A percentile compares a stretch with the other conserved stretches of the same genome.
phyloP scores from a whole-genome alignment of 192 early-diverging fungal genomes.

The Coemansia sp. region DNA sequence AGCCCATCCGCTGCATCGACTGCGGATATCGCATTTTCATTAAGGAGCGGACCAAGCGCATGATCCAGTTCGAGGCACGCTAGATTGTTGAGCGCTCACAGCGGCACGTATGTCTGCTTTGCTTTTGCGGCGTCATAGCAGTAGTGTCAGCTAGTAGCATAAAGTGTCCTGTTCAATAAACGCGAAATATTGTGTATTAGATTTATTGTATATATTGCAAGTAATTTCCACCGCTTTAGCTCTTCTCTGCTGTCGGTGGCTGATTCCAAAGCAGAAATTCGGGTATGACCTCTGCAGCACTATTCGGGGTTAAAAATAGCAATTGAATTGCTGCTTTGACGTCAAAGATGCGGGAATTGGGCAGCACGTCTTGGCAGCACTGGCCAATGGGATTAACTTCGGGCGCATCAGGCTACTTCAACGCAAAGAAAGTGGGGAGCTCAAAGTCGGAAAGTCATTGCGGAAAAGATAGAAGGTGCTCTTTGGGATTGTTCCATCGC shows the following conservation, averaged over 20 bases:
- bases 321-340: neutral
- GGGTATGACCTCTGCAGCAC: neutral
- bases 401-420: neutral
- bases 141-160: neutral
- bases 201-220: neutral
- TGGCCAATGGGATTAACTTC: neutral
- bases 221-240: neutral
- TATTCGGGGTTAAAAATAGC: neutral
- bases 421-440: neutral
- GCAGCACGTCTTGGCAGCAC: neutral
- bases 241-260: neutral
- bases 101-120: neutral
- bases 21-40: conserved; percentile 97
- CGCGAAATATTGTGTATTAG: neutral
- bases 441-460: neutral
- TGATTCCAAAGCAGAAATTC: neutral
- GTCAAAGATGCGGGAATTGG: neutral
- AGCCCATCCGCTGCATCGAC: conserved; percentile 94
- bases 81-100: conserved; percentile 33
- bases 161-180: neutral
- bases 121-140: neutral
- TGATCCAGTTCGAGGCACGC: conserved; percentile 98
- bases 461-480: neutral
- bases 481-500: neutral
- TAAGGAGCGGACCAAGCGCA: conserved; percentile 89